Evolutionary conservation across 1,284 basidiomycete species (phyloP).

Genomic region (Ganoderma multipileum): DNA sequence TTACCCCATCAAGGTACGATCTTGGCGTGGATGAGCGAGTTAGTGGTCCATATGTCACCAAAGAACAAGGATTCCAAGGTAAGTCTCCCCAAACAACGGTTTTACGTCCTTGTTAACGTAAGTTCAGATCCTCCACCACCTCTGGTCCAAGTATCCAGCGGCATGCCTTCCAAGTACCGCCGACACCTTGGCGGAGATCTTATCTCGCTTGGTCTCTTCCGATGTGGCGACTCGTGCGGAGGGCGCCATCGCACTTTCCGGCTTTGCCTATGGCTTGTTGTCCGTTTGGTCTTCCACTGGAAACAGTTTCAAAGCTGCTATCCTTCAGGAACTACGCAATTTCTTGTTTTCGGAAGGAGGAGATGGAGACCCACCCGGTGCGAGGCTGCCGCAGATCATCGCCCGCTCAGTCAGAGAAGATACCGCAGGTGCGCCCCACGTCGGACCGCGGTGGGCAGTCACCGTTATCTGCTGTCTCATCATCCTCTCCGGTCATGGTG

Average conservation of each 20-base stretch:
- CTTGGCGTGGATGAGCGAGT: conserved; percentile 41
- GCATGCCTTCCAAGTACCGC: conserved; percentile 43
- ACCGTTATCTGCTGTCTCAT: conserved; percentile 54
- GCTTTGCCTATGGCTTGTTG: conserved; percentile 45
- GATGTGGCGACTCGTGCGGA: conserved; percentile 44
- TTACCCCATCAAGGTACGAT: conserved; percentile 39
- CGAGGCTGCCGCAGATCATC: conserved; percentile 30
- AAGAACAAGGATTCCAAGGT: conserved; percentile 38
- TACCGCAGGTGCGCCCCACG: conserved; percentile 30
- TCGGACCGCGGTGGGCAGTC: conserved; percentile 45
- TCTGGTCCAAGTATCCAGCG: conserved; percentile 43
- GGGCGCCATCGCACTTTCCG: conserved; percentile 48
- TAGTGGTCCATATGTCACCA: conserved; percentile 34
- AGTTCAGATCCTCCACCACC: conserved; percentile 48
- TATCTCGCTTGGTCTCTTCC: conserved; percentile 44
- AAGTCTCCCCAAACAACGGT: conserved; percentile 48
- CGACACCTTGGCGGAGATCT: conserved; percentile 45
- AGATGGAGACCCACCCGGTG: conserved; percentile 16
- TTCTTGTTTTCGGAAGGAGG: conserved; percentile 33
- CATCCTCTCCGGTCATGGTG: conserved; percentile 50
- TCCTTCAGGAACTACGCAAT: conserved; percentile 22
- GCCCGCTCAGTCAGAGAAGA: conserved; percentile 33
- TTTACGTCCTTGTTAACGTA: not conserved
- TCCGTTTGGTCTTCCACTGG: conserved; percentile 25
- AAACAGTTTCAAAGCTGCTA: conserved; percentile 25